Base-by-base conservation (phyloP, 106 monocot genomes). In the Allium sativum region DNA sequence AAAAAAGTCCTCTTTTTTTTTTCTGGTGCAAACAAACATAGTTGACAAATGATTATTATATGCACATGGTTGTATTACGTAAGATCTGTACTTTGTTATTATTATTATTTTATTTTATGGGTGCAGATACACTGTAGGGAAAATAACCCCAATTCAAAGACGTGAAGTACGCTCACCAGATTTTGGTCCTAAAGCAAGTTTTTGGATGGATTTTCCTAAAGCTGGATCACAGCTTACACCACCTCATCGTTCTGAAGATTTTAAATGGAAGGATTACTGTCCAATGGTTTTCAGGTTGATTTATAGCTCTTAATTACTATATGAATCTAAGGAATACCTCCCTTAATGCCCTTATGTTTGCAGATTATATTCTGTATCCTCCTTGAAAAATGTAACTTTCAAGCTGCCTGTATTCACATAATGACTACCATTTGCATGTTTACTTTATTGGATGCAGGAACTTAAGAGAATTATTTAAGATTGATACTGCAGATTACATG, bases 401-500 rank as follows among this genome's bases (percentile, higher is more conserved):
- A 31, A 5, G 31, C 31, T 31, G 31, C 31, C 31, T 31, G 31
- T 2, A 31, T 31, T 31, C 31, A 31, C 31, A 31, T 31, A 31
- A 2, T 31, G 2, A 31, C 2, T 31, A 31, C 5, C 5, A 31
- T 31, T 50, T 9, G 15, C 15, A 48, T 40, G 21, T 40, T 16
- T 12, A 46, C 62, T 14, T 5, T 42, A 78, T 50, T 70, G 63
- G 8, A 48, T 78, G 62, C 69, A 93, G 93, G 70, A 86, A 93
- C 72, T 72, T 93, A 56, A 55, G 93, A 43, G 89, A 89, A 69
- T 83, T 93, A 82, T 94, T 94, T 71, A 87, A 90, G 75, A 90
- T 95, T 68, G 95, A 95, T 86, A 87, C 95, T 62, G 95, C 95
- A 40, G 95, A 95, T 65, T 95, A 95, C 59, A 95, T 95, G 95